A percentile compares a stretch with the other conserved stretches of the same genome.
These are phyloP conservation scores for Debaryomycetaceae sp. DNA, from an alignment of 1,139 yeast genomes.

Conservation along the genomic window DNA sequence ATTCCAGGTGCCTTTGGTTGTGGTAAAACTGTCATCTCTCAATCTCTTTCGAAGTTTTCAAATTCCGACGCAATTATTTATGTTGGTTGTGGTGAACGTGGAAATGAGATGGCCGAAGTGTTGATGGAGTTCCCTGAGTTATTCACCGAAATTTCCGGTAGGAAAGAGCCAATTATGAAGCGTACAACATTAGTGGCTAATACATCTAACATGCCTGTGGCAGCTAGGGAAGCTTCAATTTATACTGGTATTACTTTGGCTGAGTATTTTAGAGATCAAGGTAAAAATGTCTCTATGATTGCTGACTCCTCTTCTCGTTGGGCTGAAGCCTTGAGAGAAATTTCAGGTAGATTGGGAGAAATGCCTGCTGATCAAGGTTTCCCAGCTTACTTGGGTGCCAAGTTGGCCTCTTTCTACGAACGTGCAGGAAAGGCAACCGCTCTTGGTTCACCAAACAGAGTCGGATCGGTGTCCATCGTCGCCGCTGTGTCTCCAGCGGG, in stretches of 20 bases:
- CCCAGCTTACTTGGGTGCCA: conserved; percentile 99
- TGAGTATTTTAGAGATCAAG: conserved; percentile 99
- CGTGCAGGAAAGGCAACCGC: conserved; percentile 98
- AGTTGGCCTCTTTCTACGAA: conserved; percentile 97
- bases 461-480: conserved; percentile 96
- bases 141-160: conserved; percentile 84
- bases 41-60: conserved; percentile 93
- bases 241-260: conserved; percentile 98
- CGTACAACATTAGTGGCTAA: conserved; percentile 98
- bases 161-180: conserved; percentile 98
- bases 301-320: conserved; percentile 99
- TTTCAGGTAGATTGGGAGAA: conserved; percentile 99
- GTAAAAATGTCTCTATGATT: conserved; percentile 98
- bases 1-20: conserved; percentile 99
- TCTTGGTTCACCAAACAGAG: conserved; percentile 92
- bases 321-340: conserved; percentile 99
- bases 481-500: conserved; percentile 99
- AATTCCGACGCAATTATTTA: conserved; percentile 95
- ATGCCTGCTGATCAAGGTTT: conserved; percentile 99
- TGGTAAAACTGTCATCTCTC: conserved; percentile 98
- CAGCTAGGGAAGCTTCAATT: conserved; percentile 99
- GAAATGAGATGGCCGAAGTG: conserved; percentile 99
- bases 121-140: conserved; percentile 99
- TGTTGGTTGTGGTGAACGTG: conserved; percentile 94
- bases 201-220: conserved; percentile 99